Evolutionary conservation across 2,329 filamentous ascomycete species (phyloP), one percentile per base, ranked within the genome.

Genomic region (Ambrosiella cleistominuta): DNA sequence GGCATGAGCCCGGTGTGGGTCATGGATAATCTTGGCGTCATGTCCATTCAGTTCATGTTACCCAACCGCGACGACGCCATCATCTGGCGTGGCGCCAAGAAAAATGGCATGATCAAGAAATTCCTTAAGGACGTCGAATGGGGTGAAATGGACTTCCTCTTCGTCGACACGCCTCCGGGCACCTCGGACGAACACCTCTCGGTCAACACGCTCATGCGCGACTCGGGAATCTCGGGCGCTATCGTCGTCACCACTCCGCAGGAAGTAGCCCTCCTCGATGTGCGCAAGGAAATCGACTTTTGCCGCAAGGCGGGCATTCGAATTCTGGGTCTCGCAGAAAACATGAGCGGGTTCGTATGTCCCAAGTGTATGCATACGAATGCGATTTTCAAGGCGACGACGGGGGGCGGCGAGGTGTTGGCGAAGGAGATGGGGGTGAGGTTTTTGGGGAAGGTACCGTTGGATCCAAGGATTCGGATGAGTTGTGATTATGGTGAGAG

Each of bases 1-100:
- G 93, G 93, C 1, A 96, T 90, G 93, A 88, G 85, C 66, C 93
- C 93, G 0, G 91, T 97, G 12, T 97, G 90, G 87, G 90, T 95
- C 13, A 80, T 83, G 65, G 93, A 97, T 65, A 98, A 97, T 65
- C 75, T 98, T 2, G 87, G 85, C 1, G 88, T 95, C 55, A 97
- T 98, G 91, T 93, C 86, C 66, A 88, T 98, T 63, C 93, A 98
- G 70, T 98, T 98, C 68, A 95, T 98, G 88, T 75, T 98, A 51
- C 93, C 93, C 0, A 88, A 88, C 66, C 79, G 87, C 52, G 91
- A 98, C 69, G 90, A 95, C 67, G 93, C 93, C 2, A 84, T 98
- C 45, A 98, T 98, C 64, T 98, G 93, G 93, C 80, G 93, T 55
- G 93, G 93, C 0, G 86, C 93, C 2, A 98, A 98, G 79, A 98